Evolutionary conservation across 108 stramenopile species (phyloP).

Genomic region (Parietichytrium sp.): DNA sequence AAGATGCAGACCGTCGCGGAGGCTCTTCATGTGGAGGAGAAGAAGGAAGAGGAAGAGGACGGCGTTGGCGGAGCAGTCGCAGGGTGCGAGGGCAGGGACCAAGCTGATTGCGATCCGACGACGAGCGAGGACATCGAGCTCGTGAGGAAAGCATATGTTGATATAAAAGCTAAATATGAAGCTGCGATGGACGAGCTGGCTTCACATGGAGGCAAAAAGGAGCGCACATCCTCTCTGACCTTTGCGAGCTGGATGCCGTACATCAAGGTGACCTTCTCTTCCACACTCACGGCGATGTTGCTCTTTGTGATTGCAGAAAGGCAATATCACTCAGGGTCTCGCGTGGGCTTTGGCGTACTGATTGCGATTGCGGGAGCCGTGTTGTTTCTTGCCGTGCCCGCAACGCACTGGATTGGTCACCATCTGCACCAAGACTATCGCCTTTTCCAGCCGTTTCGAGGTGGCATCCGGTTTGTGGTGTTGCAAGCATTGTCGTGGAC

Average conservation of each 20-base stretch:
- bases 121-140: too few relatives aligned
- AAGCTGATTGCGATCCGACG: too few relatives aligned
- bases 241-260: slow-evolving; percentile 14
- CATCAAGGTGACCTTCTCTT: neutral
- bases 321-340: slow-evolving; percentile 2
- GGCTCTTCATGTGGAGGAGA: too few relatives aligned
- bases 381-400: slow-evolving; percentile 5
- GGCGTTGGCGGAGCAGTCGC: too few relatives aligned
- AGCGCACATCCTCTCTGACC: too few relatives aligned
- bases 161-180: too few relatives aligned
- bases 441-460: slow-evolving; percentile 5
- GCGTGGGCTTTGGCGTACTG: slow-evolving; percentile 17
- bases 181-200: too few relatives aligned
- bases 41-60: too few relatives aligned
- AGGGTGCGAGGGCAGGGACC: too few relatives aligned
- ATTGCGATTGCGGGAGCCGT: neutral
- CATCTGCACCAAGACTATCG: neutral
- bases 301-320: neutral
- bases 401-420: slow-evolving; percentile 33
- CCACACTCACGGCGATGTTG: neutral
- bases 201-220: too few relatives aligned
- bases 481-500: slow-evolving; percentile 29
- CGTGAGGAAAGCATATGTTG: too few relatives aligned
- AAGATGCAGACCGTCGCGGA: too few relatives aligned
- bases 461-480: slow-evolving; percentile 35